Evolutionary conservation across 176 grass and related monocot species (phyloP).

Genomic region (Zoysia pacifica): DNA sequence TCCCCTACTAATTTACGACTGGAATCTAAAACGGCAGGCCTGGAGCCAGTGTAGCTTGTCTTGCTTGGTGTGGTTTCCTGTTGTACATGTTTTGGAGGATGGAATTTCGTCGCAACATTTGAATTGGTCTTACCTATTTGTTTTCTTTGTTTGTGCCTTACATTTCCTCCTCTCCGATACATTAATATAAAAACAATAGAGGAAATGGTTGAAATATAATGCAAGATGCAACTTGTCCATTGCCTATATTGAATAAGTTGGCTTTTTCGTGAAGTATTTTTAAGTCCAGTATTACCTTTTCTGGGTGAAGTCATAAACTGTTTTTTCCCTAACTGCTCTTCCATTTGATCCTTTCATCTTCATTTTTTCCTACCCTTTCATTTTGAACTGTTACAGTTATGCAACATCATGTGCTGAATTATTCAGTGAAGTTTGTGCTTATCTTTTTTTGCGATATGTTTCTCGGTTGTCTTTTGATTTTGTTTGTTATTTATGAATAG

Average conservation of each 20-base stretch:
- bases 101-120: background rate
- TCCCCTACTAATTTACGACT: background rate
- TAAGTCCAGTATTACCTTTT: background rate
- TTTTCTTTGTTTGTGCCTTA: background rate
- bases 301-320: background rate
- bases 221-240: background rate
- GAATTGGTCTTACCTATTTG: background rate
- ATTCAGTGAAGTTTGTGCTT: background rate
- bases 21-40: background rate
- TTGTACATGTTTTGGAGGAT: background rate
- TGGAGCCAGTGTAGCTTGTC: background rate
- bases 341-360: background rate
- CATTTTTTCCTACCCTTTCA: background rate
- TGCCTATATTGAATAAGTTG: background rate
- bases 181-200: background rate
- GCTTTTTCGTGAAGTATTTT: background rate
- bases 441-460: background rate
- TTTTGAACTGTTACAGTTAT: background rate
- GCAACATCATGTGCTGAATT: background rate
- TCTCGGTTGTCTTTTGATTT: conserved; percentile 10
- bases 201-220: background rate
- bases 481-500: conserved; percentile 6
- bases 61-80: background rate
- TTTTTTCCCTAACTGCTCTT: background rate
- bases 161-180: background rate